Evolutionary conservation across 179 eudicot genomes (phyloP), one percentile per base, ranked within the genome.

Genomic region (Silene noctiflora): DNA sequence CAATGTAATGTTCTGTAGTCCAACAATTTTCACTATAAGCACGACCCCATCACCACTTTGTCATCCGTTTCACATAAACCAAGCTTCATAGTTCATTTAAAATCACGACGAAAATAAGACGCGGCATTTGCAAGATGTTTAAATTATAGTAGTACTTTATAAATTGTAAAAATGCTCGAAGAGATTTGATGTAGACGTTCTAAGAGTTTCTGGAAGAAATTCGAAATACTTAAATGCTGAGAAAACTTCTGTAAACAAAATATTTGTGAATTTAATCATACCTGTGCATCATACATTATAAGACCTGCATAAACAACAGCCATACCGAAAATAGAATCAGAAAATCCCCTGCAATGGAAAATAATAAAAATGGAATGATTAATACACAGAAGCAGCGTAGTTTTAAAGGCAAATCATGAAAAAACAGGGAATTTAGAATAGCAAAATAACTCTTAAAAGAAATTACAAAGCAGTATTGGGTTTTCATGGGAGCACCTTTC

Each of bases 231-330:
- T 5, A 19, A 63, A 55, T 44, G 44, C 5, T 2, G 13, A 25
- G 4, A 21, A 20, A 27, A 5, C 27, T 29, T 21, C 16, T 70
- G 67, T 17, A 62, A 73, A 48, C 61, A 71, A 59, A 60, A 44
- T 0, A 14, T 14, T 56, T 46, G n/a, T 22, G 48, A 44, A 33
- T 44, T 33, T 1, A 14, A 24, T 72, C 71, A 76, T 85, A 94
- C 98, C 97, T 92, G 98, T 20, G 98, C 96, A 72, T 94, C 98
- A 79, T 92, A 94, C 98, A 92, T 90, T 63, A 87, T 61, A 79
- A 94, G 89, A 71, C 84, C 74, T 66, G 98, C 98, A 79, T 92
- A 94, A 79, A 94, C 93, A 68, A 85, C 85, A 67, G 97, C 89
- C 73, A 94, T 72, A 67, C 98, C 96, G 64, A 94, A 90, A 67